A percentile compares a stretch with the other conserved stretches of the same genome.
phyloP scores from a whole-genome alignment of 2,329 filamentous ascomycete genomes.

The Pseudocercospora vitis region DNA sequence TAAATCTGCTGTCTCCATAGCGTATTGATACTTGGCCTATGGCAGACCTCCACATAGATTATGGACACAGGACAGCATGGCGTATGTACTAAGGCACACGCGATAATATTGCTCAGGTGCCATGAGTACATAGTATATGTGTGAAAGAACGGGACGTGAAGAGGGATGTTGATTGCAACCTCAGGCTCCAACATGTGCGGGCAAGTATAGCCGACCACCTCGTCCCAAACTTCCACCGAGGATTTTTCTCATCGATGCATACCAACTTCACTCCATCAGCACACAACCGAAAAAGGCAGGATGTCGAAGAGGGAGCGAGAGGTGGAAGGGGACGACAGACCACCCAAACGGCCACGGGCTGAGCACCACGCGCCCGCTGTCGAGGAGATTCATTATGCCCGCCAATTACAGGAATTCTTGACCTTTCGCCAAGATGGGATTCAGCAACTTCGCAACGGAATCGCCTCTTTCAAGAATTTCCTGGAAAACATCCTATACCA shows the following conservation, averaged over 20 bases:
- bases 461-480: slow-evolving; percentile 69
- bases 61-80: no score
- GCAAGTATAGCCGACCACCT: neutral
- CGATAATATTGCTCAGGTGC: no score
- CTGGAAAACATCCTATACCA: slow-evolving; percentile 64
- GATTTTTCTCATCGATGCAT: no score
- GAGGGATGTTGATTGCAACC: no score
- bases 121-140: no score
- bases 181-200: no score
- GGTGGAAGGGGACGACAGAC: slow-evolving; percentile 27
- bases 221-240: neutral
- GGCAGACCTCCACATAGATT: no score
- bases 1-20: no score
- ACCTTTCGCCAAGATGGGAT: slow-evolving; percentile 65
- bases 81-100: no score
- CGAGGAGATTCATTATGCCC: slow-evolving; percentile 60
- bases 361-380: slow-evolving; percentile 46
- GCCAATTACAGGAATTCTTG: slow-evolving; percentile 68
- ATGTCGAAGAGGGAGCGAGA: slow-evolving; percentile 36
- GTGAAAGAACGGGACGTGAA: no score
- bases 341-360: slow-evolving; percentile 35
- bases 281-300: neutral
- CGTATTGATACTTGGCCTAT: no score
- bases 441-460: slow-evolving; percentile 65
- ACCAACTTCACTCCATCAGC: no score